Conservation (phyloP, 1,284 basidiomycete species). For the Boletellus deceptivus region DNA sequence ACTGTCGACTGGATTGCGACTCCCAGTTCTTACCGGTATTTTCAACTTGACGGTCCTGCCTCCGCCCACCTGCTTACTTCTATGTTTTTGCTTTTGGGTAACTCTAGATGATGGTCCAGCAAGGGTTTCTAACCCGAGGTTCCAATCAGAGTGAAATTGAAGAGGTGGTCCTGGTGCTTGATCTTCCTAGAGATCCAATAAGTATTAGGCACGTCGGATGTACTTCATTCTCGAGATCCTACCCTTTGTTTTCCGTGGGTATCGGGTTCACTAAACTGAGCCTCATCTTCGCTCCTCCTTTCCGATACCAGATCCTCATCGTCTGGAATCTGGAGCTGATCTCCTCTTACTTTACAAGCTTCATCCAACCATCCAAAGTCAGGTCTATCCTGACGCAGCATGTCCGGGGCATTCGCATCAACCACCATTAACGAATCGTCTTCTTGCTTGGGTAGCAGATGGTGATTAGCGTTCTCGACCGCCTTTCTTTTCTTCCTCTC, state of each 20-base stretch:
- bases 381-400: slow-evolving; percentile 9
- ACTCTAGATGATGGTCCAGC: slow-evolving; percentile 8
- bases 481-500: slow-evolving; percentile 32
- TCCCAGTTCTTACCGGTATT: not conserved
- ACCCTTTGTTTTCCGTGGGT: slow-evolving; percentile 12
- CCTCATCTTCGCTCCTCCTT: slow-evolving; percentile 22
- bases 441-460: slow-evolving; percentile 13
- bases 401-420: slow-evolving; percentile 29
- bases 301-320: slow-evolving; percentile 18
- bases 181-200: slow-evolving; percentile 6
- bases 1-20: not conserved
- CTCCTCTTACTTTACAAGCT: slow-evolving; percentile 30
- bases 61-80: slow-evolving; percentile 10
- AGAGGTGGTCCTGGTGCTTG: slow-evolving; percentile 4
- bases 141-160: slow-evolving; percentile 27
- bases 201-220: slow-evolving; percentile 1
- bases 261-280: not conserved
- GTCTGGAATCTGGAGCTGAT: slow-evolving; percentile 14
- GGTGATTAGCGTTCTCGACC: slow-evolving; percentile 14
- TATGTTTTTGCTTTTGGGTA: slow-evolving; percentile 12
- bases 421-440: slow-evolving; percentile 32
- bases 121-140: slow-evolving; percentile 13
- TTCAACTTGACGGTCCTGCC: slow-evolving; percentile 29
- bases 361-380: slow-evolving; percentile 31
- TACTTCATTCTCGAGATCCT: slow-evolving; percentile 1